Evolutionary conservation across 345 rosid genomes (phyloP), one percentile per base, ranked within the genome.

Genomic region (Kernera saxatilis): DNA sequence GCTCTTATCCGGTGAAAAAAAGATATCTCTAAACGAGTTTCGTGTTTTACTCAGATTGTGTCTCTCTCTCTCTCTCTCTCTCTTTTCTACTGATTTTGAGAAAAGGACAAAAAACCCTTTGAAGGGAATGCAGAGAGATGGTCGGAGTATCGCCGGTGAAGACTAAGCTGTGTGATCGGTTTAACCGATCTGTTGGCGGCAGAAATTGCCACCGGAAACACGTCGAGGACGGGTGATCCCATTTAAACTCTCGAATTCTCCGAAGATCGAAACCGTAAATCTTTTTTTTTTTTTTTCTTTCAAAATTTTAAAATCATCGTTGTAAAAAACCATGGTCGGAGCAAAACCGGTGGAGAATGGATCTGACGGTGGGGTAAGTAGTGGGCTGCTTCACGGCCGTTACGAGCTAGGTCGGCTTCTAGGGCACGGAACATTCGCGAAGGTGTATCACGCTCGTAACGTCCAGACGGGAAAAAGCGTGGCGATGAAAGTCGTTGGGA

Each of bases 151-250:
- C 84, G 82, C 81, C 84, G 80, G 25, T 67, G 71, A 58, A 73
- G 71, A 81, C 85, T 89, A 86, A 87, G 77, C 69, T 83, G 14
- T 81, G 76, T 18, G 79, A 64, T 23, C 82, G 85, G 35, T 70
- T 77, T 64, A 72, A 79, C 71, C 69, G 84, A 74, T 75, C 84
- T 32, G 69, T 81, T 65, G 93, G 89, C 88, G 92, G 89, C 88
- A 63, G 98, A 50, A 93, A 82, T 55, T 85, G 96, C 79, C 96
- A 93, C 86, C 88, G 96, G 65, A 89, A 93, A 77, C 92, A 91
- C 88, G 94, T 93, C 46, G 98, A 88, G 60, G 97, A 90, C 92
- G 97, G 97, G 89, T 91, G 96, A 91, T 82, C 79, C 49, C 8
- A 2, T 63, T 49, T 0, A 18, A 36, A 25, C 32, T 12, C 40